Conservation (phyloP, 331 rosid species). For the Quercus lobata region DNA sequence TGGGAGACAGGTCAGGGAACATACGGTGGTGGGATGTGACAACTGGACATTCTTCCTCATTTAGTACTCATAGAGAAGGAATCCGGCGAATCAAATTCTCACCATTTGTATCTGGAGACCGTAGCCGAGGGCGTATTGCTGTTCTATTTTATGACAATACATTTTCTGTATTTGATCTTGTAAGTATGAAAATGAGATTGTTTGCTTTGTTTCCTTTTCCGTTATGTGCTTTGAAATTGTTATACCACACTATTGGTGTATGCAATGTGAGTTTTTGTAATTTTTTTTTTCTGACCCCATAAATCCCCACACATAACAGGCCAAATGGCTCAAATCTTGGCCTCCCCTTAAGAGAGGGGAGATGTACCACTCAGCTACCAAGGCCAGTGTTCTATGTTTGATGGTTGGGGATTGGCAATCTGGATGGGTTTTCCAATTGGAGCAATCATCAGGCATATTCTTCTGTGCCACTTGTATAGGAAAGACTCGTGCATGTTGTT, state of each 20-base stretch:
- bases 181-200: constrained; percentile 23
- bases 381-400: not conserved
- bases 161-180: constrained; percentile 93
- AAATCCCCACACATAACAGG: not conserved
- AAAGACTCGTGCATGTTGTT: not conserved
- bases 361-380: not conserved
- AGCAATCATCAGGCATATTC: not conserved
- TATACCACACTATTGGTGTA: not conserved
- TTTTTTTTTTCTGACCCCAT: not conserved
- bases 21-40: constrained; percentile 99
- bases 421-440: not conserved
- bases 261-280: not conserved
- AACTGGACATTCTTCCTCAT: constrained; percentile 92
- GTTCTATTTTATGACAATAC: constrained; percentile 94
- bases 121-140: constrained; percentile 88
- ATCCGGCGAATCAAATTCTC: constrained; percentile 92
- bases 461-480: not conserved
- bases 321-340: not conserved
- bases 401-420: not conserved
- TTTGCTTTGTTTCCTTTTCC: constrained; percentile 7
- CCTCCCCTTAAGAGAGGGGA: not conserved
- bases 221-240: not conserved
- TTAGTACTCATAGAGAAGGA: constrained; percentile 94
- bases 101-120: constrained; percentile 88
- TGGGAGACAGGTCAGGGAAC: constrained; percentile 95